A percentile compares a stretch with the other conserved stretches of the same genome.
phyloP scores from a whole-genome alignment of 768 basidiomycete genomes.

The Termitomyces sp. region DNA sequence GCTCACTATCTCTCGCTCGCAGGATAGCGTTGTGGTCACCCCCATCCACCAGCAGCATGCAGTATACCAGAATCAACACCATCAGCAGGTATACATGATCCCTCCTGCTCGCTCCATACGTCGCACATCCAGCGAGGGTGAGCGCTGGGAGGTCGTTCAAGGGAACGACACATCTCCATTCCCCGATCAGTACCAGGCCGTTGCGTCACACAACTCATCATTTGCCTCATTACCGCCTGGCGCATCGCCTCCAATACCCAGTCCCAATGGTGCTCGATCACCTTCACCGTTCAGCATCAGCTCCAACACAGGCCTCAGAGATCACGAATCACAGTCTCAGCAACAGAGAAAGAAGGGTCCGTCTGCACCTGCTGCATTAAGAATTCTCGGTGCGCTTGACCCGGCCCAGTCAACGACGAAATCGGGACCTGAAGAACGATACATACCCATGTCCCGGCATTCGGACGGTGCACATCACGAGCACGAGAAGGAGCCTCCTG shows the following conservation, averaged over 20 bases:
- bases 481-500: slow-evolving; percentile 19
- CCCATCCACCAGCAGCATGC: slow-evolving; percentile 35
- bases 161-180: slow-evolving; percentile 21
- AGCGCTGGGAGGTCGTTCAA: slow-evolving; percentile 40
- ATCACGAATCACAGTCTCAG: slow-evolving; percentile 18
- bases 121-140: slow-evolving; percentile 28
- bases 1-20: background rate
- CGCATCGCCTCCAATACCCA: slow-evolving; percentile 34
- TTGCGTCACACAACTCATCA: slow-evolving; percentile 45
- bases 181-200: slow-evolving; percentile 20
- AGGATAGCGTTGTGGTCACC: slow-evolving; percentile 20
- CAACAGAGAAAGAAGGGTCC: slow-evolving; percentile 17
- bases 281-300: slow-evolving; percentile 39
- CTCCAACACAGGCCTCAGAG: slow-evolving; percentile 16
- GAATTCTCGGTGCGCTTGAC: slow-evolving; percentile 59
- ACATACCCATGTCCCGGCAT: slow-evolving; percentile 1
- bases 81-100: slow-evolving; percentile 8
- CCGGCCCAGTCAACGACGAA: slow-evolving; percentile 32
- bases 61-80: slow-evolving; percentile 20
- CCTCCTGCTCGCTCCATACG: slow-evolving; percentile 14
- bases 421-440: slow-evolving; percentile 27
- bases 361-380: slow-evolving; percentile 34
- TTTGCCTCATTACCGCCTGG: slow-evolving; percentile 41
- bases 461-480: slow-evolving; percentile 27
- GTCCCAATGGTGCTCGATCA: slow-evolving; percentile 32